Conservation (phyloP, 257 asterid species). For the Jaltomata sinuosa region DNA sequence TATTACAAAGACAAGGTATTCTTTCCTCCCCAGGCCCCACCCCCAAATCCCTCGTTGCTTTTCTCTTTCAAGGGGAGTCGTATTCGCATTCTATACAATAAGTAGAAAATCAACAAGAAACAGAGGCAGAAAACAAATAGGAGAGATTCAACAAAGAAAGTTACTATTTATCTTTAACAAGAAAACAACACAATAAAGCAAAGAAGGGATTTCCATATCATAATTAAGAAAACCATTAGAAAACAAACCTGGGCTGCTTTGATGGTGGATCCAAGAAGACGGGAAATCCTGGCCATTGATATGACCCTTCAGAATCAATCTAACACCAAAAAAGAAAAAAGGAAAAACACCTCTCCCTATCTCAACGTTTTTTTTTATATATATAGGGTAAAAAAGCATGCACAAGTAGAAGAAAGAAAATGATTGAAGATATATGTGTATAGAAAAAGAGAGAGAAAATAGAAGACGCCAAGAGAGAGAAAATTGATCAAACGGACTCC, state of each 20-base stretch:
- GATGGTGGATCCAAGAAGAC: constrained; percentile 40
- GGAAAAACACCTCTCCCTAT: background rate
- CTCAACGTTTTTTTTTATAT: background rate
- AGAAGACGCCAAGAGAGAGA: background rate
- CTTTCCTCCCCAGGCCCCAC: too few species aligned
- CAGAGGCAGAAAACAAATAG: background rate
- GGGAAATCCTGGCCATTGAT: constrained; percentile 25
- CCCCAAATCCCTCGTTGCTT: background rate
- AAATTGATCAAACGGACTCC: background rate
- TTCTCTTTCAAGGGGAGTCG: background rate
- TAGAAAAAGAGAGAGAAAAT: background rate
- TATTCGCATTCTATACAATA: background rate
- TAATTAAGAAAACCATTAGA: background rate
- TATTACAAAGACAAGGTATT: too few species aligned
- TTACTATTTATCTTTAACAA: background rate
- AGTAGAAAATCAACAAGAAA: background rate
- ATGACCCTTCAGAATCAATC: background rate
- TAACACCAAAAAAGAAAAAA: background rate
- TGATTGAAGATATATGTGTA: background rate
- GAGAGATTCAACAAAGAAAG: background rate
- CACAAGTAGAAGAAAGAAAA: background rate
- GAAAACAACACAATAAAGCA: background rate
- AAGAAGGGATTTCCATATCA: too few species aligned
- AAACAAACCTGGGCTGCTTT: constrained; percentile 34
- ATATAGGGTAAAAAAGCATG: background rate